Evolutionary conservation across 352 stramenopile species (phyloP).

Genomic region (Phytopythium oedochilum): DNA sequence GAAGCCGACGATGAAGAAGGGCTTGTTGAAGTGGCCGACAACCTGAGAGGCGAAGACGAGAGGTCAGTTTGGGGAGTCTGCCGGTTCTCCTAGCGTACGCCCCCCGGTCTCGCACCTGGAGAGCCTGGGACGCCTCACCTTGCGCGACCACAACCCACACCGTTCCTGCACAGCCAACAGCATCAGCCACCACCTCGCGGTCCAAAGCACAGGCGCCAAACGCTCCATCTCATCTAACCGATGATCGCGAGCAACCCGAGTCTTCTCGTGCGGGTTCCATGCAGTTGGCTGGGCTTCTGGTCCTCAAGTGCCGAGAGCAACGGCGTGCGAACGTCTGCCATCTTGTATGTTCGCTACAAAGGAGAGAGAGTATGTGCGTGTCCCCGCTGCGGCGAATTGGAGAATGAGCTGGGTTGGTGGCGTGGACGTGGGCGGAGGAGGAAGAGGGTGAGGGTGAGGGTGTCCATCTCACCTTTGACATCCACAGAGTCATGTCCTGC

Average conservation of each 20-base stretch:
- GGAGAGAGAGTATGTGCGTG: too few species aligned
- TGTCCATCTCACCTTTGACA: too few species aligned
- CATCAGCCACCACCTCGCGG: neutral
- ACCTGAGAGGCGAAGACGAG: neutral
- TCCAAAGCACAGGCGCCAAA: neutral
- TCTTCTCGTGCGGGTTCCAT: neutral
- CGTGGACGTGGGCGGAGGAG: too few species aligned
- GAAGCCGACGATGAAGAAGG: constrained; percentile 56
- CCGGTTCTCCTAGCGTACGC: neutral
- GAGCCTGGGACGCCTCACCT: neutral
- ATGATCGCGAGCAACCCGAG: neutral
- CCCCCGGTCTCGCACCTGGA: neutral
- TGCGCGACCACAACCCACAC: neutral
- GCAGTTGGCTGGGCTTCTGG: neutral
- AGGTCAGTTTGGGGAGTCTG: neutral
- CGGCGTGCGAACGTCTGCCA: neutral
- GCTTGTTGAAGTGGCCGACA: constrained; percentile 26
- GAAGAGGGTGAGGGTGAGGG: too few species aligned
- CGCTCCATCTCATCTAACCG: neutral
- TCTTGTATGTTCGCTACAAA: neutral
- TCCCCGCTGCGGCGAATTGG: too few species aligned
- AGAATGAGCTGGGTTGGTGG: too few species aligned
- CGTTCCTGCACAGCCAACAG: neutral
- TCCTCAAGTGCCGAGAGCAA: neutral
- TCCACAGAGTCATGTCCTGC: too few species aligned